Percentiles rank a stretch among this genome's conserved stretches.
phyloP scores from a whole-genome alignment of 2,329 filamentous ascomycete species.

The Fusarium avenaceum region DNA sequence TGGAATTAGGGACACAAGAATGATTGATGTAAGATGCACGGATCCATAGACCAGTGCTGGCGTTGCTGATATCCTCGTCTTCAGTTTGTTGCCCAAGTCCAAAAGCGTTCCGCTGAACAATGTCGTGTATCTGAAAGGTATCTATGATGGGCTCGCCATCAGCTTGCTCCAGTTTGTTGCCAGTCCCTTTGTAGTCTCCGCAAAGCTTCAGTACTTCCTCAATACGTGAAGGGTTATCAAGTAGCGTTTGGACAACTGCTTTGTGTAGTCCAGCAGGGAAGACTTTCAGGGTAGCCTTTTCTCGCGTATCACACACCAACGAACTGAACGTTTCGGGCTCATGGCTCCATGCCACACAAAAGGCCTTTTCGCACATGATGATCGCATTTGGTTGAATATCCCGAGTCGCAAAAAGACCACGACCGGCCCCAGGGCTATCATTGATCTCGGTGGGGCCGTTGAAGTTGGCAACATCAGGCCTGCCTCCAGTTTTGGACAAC shows the following conservation, averaged over 20 bases:
- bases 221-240: slow-evolving; percentile 49
- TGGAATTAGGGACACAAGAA: slow-evolving; percentile 55
- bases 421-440: slow-evolving; percentile 48
- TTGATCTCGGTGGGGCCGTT: slow-evolving; percentile 47
- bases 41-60: slow-evolving; percentile 57
- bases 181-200: slow-evolving; percentile 49
- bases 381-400: slow-evolving; percentile 51
- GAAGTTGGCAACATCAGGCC: slow-evolving; percentile 51
- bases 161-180: slow-evolving; percentile 42
- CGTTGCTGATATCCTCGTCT: slow-evolving; percentile 49
- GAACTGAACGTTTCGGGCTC: slow-evolving; percentile 50
- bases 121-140: slow-evolving; percentile 52
- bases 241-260: slow-evolving; percentile 44
- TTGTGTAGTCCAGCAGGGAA: slow-evolving; percentile 52
- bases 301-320: slow-evolving; percentile 52
- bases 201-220: slow-evolving; percentile 42
- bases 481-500: slow-evolving; percentile 48
- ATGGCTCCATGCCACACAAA: slow-evolving; percentile 51
- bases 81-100: slow-evolving; percentile 49
- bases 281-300: slow-evolving; percentile 48
- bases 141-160: slow-evolving; percentile 47
- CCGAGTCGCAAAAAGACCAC: slow-evolving; percentile 55
- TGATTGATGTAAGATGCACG: slow-evolving; percentile 59
- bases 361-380: slow-evolving; percentile 55
- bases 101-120: slow-evolving; percentile 53